Percentiles rank a stretch among this genome's conserved stretches.
Conservation (phyloP, 2,329 filamentous ascomycete species). For the Botrytis pseudocinerea region DNA sequence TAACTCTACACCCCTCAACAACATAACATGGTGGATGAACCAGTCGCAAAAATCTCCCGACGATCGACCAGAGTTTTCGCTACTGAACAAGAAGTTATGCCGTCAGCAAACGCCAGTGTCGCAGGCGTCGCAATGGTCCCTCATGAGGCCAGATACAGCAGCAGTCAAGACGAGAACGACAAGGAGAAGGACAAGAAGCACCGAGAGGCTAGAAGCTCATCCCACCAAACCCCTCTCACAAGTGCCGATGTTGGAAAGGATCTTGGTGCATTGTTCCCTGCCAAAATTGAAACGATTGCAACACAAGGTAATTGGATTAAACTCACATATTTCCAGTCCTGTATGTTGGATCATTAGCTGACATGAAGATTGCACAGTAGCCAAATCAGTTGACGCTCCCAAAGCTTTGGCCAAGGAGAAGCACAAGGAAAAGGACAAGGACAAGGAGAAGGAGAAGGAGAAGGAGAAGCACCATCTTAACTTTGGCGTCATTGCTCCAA, state of each 20-base stretch:
- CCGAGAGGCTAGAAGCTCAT: slow-evolving; percentile 17
- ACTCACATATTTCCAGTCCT: background rate
- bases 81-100: slow-evolving; percentile 27
- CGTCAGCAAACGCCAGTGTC: slow-evolving; percentile 14
- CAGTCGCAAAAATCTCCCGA: slow-evolving; percentile 28
- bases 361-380: slow-evolving; percentile 26
- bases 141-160: slow-evolving; percentile 19
- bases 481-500: slow-evolving; percentile 72
- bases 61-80: slow-evolving; percentile 31
- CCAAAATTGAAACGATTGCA: slow-evolving; percentile 26
- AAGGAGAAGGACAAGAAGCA: slow-evolving; percentile 22
- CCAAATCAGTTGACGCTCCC: slow-evolving; percentile 25
- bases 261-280: slow-evolving; percentile 27
- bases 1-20: background rate
- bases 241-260: slow-evolving; percentile 29
- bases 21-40: slow-evolving; percentile 27
- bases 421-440: background rate
- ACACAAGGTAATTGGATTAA: slow-evolving; percentile 29
- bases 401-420: slow-evolving; percentile 27
- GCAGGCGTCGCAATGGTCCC: background rate
- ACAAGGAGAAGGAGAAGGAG: background rate
- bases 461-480: slow-evolving; percentile 57
- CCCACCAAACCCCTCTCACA: slow-evolving; percentile 20
- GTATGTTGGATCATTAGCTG: slow-evolving; percentile 9
- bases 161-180: slow-evolving; percentile 25